Percentiles rank a stretch among this genome's conserved stretches.
Conservation (phyloP, 495 filamentous ascomycete species). For the Umbilicaria muhlenbergii region DNA sequence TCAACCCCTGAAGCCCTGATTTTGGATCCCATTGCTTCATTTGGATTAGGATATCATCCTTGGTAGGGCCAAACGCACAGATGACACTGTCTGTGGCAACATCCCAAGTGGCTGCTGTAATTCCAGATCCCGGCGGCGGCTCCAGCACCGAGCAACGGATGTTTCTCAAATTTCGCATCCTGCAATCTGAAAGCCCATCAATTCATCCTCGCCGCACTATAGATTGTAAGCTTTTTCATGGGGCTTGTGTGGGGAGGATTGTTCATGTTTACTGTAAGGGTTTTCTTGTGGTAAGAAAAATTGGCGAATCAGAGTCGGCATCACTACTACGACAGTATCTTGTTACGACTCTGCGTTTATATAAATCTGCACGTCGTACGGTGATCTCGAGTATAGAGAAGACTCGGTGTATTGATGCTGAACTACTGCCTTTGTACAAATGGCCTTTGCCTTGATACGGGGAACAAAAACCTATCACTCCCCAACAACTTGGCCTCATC, state of each 20-base stretch:
- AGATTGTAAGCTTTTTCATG: not conserved
- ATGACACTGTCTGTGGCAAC: conserved; percentile 51
- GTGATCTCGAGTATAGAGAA: too few species aligned
- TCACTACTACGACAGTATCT: not conserved
- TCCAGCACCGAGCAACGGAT: conserved; percentile 45
- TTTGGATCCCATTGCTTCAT: conserved; percentile 38
- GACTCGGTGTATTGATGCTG: too few species aligned
- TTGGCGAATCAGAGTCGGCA: not conserved
- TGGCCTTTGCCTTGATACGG: too few species aligned
- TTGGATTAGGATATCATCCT: conserved; percentile 45
- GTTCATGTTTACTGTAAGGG: not conserved
- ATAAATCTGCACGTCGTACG: too few species aligned
- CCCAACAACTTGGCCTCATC: too few species aligned
- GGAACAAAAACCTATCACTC: too few species aligned
- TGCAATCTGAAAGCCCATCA: conserved; percentile 7
- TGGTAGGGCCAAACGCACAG: conserved; percentile 59
- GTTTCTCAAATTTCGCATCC: conserved; percentile 70
- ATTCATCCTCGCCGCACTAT: not conserved
- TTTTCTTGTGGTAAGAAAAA: not conserved
- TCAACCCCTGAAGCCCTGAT: conserved; percentile 23
- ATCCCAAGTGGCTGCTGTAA: conserved; percentile 69
- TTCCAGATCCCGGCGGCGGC: conserved; percentile 34
- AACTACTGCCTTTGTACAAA: too few species aligned
- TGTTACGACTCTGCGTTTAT: not conserved
- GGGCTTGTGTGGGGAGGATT: not conserved